phyloP scores from a whole-genome alignment of 2,329 filamentous ascomycete species.

The Trematosphaeria pertusa region DNA sequence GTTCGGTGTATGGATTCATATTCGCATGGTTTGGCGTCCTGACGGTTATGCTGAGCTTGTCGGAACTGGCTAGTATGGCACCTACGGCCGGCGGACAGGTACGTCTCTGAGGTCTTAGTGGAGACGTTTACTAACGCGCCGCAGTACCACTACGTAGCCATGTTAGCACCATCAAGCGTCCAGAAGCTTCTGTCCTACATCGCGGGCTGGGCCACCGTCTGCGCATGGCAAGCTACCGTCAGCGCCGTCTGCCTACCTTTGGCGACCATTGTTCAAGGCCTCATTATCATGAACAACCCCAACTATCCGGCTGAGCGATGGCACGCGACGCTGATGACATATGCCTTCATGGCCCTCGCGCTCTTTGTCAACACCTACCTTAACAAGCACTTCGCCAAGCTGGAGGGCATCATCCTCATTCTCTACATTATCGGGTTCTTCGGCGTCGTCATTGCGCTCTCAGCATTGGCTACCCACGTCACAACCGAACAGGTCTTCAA shows the following conservation, averaged over 20 bases:
- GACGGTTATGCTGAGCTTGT: slow-evolving; percentile 20
- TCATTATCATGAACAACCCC: slow-evolving; percentile 42
- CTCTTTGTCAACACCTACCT: slow-evolving; percentile 52
- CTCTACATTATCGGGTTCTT: slow-evolving; percentile 58
- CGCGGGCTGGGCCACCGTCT: slow-evolving; percentile 25
- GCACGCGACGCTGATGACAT: slow-evolving; percentile 58
- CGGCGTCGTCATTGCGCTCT: slow-evolving; percentile 54
- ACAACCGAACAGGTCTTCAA: slow-evolving; percentile 51
- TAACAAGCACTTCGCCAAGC: slow-evolving; percentile 49
- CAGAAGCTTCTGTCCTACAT: slow-evolving; percentile 1
- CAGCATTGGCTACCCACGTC: slow-evolving; percentile 49
- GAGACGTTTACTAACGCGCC: slow-evolving; percentile 8
- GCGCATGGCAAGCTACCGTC: slow-evolving; percentile 47
- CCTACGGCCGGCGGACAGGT: slow-evolving; percentile 26
- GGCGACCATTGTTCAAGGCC: slow-evolving; percentile 28
- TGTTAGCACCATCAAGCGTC: not conserved
- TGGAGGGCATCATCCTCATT: slow-evolving; percentile 54
- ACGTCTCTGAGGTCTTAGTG: slow-evolving; percentile 20
- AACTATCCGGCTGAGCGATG: slow-evolving; percentile 49
- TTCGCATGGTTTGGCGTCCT: slow-evolving; percentile 22
- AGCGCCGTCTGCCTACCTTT: slow-evolving; percentile 30
- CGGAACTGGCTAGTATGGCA: slow-evolving; percentile 23
- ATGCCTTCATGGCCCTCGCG: slow-evolving; percentile 47
- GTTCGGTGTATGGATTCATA: slow-evolving; percentile 24
- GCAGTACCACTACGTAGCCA: not conserved